phyloP scores from a whole-genome alignment of 257 asterid species.

The Capsicum rhomboideum region DNA sequence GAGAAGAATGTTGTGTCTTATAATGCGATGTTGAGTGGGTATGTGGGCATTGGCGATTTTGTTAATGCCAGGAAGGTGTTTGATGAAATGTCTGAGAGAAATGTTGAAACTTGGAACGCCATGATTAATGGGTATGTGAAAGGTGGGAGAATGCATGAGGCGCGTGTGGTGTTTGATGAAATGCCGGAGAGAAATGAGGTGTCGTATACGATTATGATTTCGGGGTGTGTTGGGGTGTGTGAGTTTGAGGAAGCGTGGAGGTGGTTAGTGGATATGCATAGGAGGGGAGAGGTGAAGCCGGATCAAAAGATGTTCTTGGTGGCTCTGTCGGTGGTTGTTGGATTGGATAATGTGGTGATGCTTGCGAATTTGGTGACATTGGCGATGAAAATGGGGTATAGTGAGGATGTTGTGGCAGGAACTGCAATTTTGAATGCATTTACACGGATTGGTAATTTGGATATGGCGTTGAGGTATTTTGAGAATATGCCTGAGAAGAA shows the following conservation, averaged over 20 bases:
- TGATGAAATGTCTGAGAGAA: constrained; percentile 9
- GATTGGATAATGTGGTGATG: constrained; percentile 5
- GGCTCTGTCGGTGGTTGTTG: background rate
- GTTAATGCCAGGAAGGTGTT: constrained; percentile 1
- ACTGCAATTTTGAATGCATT: constrained; percentile 10
- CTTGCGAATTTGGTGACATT: background rate
- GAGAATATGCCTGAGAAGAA: constrained; percentile 7
- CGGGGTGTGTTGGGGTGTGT: constrained; percentile 2
- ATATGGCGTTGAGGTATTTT: constrained; percentile 11
- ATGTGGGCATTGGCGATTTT: constrained; percentile 3
- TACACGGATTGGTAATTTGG: constrained; percentile 4
- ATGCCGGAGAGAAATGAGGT: constrained; percentile 10
- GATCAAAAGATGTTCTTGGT: constrained; percentile 9
- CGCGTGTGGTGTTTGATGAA: constrained; percentile 4
- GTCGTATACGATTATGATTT: constrained; percentile 10
- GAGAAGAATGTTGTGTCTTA: constrained; percentile 11
- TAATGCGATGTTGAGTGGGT: constrained; percentile 15
- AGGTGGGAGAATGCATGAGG: background rate
- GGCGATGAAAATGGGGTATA: constrained; percentile 4
- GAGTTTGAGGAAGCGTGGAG: constrained; percentile 13
- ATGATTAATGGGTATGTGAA: constrained; percentile 1
- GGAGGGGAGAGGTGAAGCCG: constrained; percentile 5
- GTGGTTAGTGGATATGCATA: constrained; percentile 8
- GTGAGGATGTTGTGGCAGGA: constrained; percentile 13
- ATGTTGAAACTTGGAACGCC: constrained; percentile 12